These are phyloP conservation scores for Encephalitozoon intestinalis DNA, from an alignment of 371 early-diverging fungal genomes.

Conservation along the genomic window DNA sequence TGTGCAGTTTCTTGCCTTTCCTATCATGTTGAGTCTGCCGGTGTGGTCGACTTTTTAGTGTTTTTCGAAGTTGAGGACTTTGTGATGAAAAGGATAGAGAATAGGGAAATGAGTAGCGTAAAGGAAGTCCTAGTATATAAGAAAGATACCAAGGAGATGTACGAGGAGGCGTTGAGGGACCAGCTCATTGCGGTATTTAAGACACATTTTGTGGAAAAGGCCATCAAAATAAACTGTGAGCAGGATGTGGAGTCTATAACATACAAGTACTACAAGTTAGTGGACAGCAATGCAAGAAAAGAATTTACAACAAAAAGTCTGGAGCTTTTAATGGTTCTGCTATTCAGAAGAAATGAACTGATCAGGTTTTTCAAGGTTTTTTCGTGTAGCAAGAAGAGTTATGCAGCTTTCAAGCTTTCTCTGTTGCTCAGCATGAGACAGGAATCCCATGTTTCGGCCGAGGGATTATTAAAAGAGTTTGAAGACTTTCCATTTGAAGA, in stretches of 20 bases:
- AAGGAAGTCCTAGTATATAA: neutral
- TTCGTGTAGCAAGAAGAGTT: neutral
- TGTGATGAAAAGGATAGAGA: neutral
- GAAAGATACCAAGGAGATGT: constrained; percentile 14
- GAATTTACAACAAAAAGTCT: neutral
- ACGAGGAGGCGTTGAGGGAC: neutral
- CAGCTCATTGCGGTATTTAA: constrained; percentile 28
- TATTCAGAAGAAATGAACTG: constrained; percentile 44
- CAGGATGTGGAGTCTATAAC: constrained; percentile 55
- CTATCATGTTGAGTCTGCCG: neutral
- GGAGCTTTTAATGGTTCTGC: constrained; percentile 21
- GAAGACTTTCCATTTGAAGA: neutral
- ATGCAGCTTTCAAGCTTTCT: constrained; percentile 33
- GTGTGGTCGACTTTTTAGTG: neutral
- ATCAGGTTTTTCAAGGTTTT: constrained; percentile 45
- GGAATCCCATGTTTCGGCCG: neutral
- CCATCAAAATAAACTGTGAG: constrained; percentile 51
- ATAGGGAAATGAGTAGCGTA: neutral
- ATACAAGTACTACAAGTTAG: constrained; percentile 31
- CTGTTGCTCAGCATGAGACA: constrained; percentile 22
- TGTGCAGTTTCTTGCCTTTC: constrained; percentile 1
- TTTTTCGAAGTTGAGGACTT: constrained; percentile 20
- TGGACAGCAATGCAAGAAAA: neutral
- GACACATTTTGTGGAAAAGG: neutral
- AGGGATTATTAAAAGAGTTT: neutral